These are phyloP conservation scores for Fusarium lateritium DNA, from an alignment of 2,329 filamentous ascomycete genomes.

Conservation along the genomic window DNA sequence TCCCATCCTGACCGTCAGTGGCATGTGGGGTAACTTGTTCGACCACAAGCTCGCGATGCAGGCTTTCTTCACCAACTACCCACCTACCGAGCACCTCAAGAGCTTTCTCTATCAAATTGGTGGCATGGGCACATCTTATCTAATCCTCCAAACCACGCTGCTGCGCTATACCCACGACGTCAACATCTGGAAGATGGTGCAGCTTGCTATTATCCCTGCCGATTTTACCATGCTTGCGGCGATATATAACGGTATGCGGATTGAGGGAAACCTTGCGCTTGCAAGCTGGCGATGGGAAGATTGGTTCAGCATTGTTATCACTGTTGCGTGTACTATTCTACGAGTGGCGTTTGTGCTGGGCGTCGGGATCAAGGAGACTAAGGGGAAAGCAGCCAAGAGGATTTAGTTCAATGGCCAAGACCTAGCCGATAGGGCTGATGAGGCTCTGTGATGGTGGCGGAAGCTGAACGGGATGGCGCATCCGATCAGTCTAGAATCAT, in stretches of 20 bases:
- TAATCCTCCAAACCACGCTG: constrained; percentile 20
- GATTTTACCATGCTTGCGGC: constrained; percentile 44
- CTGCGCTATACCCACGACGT: constrained; percentile 44
- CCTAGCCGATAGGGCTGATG: constrained; percentile 13
- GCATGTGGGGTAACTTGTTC: constrained; percentile 41
- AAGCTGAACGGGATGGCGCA: background rate
- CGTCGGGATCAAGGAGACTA: constrained; percentile 26
- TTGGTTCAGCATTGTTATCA: constrained; percentile 31
- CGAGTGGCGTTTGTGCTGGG: constrained; percentile 34
- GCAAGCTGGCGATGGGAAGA: constrained; percentile 33
- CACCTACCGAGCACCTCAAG: constrained; percentile 25
- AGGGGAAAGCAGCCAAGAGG: constrained; percentile 12
- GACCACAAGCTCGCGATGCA: constrained; percentile 31
- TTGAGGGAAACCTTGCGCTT: constrained; percentile 19
- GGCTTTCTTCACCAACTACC: constrained; percentile 28
- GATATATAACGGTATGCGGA: constrained; percentile 30
- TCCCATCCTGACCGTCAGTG: constrained; percentile 35
- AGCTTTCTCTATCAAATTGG: constrained; percentile 46
- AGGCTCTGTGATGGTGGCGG: constrained; percentile 15
- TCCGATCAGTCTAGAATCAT: background rate
- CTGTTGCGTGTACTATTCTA: constrained; percentile 30
- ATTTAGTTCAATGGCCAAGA: constrained; percentile 12
- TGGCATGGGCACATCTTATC: constrained; percentile 41
- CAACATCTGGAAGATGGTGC: constrained; percentile 42
- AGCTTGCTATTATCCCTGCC: constrained; percentile 34